These are phyloP conservation scores for Trametes versicolor DNA, from an alignment of 1,284 basidiomycete genomes.

Conservation along the genomic window DNA sequence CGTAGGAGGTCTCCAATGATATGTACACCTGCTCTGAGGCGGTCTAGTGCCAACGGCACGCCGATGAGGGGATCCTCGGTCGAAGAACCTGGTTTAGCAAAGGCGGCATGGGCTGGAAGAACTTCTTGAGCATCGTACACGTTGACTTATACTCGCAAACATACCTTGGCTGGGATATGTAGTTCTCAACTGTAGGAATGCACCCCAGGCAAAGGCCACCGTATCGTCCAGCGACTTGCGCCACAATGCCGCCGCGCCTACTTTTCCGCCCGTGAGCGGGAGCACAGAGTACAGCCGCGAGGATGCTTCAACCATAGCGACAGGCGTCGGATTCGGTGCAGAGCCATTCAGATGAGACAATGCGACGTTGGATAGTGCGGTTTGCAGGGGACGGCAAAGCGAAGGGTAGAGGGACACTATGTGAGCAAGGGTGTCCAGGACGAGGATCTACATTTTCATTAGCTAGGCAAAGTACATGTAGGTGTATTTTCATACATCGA, in stretches of 20 bases:
- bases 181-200: constrained; percentile 65
- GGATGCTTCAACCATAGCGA: constrained; percentile 55
- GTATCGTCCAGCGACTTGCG: constrained; percentile 77
- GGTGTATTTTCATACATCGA: constrained; percentile 55
- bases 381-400: constrained; percentile 63
- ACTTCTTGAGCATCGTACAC: not conserved
- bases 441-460: constrained; percentile 54
- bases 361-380: constrained; percentile 59
- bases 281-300: constrained; percentile 67
- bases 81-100: constrained; percentile 24
- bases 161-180: constrained; percentile 57
- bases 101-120: constrained; percentile 12
- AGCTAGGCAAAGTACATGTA: not conserved
- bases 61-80: constrained; percentile 50
- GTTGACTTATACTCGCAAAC: not conserved
- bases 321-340: constrained; percentile 52
- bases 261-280: constrained; percentile 79
- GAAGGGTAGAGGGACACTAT: constrained; percentile 74
- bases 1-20: constrained; percentile 64
- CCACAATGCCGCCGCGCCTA: constrained; percentile 76
- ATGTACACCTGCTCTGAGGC: constrained; percentile 61
- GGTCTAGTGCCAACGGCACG: constrained; percentile 67
- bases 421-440: constrained; percentile 60
- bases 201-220: constrained; percentile 66
- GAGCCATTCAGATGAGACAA: constrained; percentile 66